Evolutionary conservation across 2,329 filamentous ascomycete species (phyloP).

Genomic region (Ophiostoma novo-ulmi): DNA sequence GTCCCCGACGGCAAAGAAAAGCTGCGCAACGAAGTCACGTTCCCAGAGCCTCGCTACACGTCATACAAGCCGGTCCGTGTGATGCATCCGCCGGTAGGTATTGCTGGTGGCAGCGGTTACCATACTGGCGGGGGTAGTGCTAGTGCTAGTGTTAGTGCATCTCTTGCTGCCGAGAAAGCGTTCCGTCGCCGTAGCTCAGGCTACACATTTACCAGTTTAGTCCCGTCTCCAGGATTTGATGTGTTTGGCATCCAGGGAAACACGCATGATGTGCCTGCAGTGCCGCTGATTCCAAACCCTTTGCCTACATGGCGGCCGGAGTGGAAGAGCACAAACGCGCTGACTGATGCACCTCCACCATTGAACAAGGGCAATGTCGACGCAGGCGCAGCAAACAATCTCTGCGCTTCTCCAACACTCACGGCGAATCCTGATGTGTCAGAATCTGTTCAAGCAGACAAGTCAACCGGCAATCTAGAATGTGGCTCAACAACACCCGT

Average conservation of each 20-base stretch:
- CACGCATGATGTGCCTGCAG: constrained; percentile 22
- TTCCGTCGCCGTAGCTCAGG: constrained; percentile 55
- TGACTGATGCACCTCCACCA: neutral
- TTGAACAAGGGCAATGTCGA: neutral
- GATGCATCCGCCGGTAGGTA: constrained; percentile 39
- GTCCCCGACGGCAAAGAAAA: constrained; percentile 94
- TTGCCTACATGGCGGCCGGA: neutral
- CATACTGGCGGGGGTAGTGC: constrained; percentile 36
- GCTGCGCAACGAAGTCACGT: constrained; percentile 80
- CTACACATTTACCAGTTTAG: constrained; percentile 36
- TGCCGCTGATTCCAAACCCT: neutral
- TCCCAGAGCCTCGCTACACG: constrained; percentile 81
- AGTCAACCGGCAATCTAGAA: neutral
- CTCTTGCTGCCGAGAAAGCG: constrained; percentile 55
- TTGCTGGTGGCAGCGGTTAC: constrained; percentile 26
- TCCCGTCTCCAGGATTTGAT: constrained; percentile 34
- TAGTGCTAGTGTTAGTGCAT: constrained; percentile 47
- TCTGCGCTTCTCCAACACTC: neutral
- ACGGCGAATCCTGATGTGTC: too few relatives aligned
- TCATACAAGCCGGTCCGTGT: constrained; percentile 67
- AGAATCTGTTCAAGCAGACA: neutral
- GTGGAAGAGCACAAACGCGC: neutral
- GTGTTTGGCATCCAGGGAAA: constrained; percentile 33
- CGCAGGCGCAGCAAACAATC: neutral
- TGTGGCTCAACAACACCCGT: constrained; percentile 29